Conservation (phyloP, 768 basidiomycete species). For the Cyclocybe cylindracea region DNA sequence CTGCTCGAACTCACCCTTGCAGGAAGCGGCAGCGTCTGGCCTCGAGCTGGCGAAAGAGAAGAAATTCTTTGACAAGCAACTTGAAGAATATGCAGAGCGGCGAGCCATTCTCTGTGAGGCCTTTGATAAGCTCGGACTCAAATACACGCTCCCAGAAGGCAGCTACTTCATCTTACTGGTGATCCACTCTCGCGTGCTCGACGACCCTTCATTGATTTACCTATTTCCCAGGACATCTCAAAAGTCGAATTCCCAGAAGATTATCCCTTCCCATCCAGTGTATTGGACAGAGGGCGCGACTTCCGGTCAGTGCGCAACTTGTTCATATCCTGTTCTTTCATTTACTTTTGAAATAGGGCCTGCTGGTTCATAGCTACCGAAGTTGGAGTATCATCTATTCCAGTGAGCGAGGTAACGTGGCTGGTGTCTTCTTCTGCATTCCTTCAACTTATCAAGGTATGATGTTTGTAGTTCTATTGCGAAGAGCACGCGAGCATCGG, state of each 20-base stretch:
- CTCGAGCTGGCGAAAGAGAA: constrained; percentile 76
- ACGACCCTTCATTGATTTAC: background rate
- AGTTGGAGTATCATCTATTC: constrained; percentile 89
- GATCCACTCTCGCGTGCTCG: constrained; percentile 20
- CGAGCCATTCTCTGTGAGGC: constrained; percentile 70
- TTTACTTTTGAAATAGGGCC: constrained; percentile 48
- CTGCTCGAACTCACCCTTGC: constrained; percentile 91
- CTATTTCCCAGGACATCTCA: constrained; percentile 60
- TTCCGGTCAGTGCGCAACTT: constrained; percentile 57
- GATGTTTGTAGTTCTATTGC: constrained; percentile 77
- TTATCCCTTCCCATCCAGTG: constrained; percentile 77
- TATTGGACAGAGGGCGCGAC: constrained; percentile 81
- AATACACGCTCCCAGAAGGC: constrained; percentile 88
- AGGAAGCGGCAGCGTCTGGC: constrained; percentile 91
- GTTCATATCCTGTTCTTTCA: background rate
- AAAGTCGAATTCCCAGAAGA: constrained; percentile 77
- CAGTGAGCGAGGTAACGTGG: constrained; percentile 86
- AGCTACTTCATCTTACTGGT: constrained; percentile 90
- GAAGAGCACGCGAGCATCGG: constrained; percentile 84
- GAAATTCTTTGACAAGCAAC: constrained; percentile 77
- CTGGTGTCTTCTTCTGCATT: background rate
- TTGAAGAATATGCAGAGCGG: constrained; percentile 77
- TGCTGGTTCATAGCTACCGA: constrained; percentile 95
- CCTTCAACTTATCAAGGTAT: constrained; percentile 6
- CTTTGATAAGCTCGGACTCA: constrained; percentile 83